These are phyloP conservation scores for Phaeoacremonium minimum DNA, from an alignment of 2,329 filamentous ascomycete species.

Conservation along the genomic window DNA sequence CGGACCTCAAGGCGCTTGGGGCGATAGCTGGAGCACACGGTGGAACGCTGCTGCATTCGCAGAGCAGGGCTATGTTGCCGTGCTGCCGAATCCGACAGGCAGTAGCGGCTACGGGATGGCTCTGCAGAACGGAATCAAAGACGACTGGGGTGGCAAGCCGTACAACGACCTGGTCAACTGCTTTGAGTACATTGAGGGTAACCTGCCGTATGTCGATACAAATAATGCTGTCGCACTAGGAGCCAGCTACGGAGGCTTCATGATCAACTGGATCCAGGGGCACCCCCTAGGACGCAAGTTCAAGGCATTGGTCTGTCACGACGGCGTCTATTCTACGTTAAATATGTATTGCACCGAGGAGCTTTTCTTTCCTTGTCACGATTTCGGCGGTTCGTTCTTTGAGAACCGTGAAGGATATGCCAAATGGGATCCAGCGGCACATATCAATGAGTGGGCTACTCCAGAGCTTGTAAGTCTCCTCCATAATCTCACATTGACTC, in stretches of 20 bases:
- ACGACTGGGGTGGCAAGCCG: constrained; percentile 80
- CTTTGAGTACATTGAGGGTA: constrained; percentile 67
- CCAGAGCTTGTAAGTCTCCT: constrained; percentile 67
- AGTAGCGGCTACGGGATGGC: constrained; percentile 78
- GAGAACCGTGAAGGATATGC: constrained; percentile 61
- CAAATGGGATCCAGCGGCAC: constrained; percentile 64
- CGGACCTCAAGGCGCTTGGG: constrained; percentile 75
- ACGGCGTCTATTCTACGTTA: constrained; percentile 74
- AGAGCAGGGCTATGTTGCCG: constrained; percentile 80
- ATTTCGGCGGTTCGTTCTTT: constrained; percentile 60
- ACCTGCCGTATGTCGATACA: constrained; percentile 66
- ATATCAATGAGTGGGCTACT: constrained; percentile 71
- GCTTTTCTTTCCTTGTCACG: constrained; percentile 67
- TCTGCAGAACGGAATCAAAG: constrained; percentile 70
- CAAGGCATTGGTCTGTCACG: constrained; percentile 83
- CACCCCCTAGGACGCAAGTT: constrained; percentile 78
- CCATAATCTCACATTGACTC: not conserved
- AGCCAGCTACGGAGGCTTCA: constrained; percentile 71
- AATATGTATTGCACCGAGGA: constrained; percentile 63
- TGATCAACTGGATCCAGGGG: constrained; percentile 91
- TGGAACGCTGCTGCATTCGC: constrained; percentile 88
- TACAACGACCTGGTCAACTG: constrained; percentile 78
- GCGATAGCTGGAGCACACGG: constrained; percentile 71
- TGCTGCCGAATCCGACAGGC: constrained; percentile 79
- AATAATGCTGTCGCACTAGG: constrained; percentile 67